phyloP scores from a whole-genome alignment of 179 eudicot species.

The Nepenthes alata region DNA sequence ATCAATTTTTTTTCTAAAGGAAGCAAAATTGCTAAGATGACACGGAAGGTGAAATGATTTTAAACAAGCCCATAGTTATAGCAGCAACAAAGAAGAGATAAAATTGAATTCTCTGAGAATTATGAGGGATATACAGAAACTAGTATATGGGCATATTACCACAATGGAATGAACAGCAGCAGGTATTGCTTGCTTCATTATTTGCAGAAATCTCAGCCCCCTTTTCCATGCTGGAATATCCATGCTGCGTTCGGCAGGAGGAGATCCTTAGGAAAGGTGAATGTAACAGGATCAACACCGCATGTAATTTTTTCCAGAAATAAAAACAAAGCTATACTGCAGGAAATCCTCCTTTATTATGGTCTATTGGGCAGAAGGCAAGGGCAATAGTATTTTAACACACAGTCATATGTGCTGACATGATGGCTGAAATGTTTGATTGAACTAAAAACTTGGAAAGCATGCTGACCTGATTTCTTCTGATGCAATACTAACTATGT shows the following conservation, averaged over 20 bases:
- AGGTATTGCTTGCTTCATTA: constrained; percentile 53
- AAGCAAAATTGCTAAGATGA: too few species aligned
- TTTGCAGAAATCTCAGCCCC: constrained; percentile 66
- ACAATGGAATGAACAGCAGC: constrained; percentile 91
- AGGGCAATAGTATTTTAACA: background rate
- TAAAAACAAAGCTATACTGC: background rate
- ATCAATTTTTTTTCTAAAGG: too few species aligned
- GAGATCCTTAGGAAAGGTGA: constrained; percentile 89
- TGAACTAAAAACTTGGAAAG: background rate
- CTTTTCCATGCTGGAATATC: constrained; percentile 96
- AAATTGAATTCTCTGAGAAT: background rate
- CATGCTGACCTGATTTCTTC: constrained; percentile 84
- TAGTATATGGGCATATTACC: constrained; percentile 30
- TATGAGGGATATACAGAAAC: background rate
- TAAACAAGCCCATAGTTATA: too few species aligned
- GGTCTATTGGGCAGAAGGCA: background rate
- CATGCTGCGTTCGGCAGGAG: constrained; percentile 99
- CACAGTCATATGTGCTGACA: background rate
- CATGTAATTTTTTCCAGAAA: constrained; percentile 8
- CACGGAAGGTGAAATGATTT: too few species aligned
- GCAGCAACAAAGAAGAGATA: background rate
- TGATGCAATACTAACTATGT: constrained; percentile 53
- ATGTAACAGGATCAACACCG: constrained; percentile 67
- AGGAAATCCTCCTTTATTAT: background rate
- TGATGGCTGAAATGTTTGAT: background rate